Conservation (phyloP, 2,329 filamentous ascomycete genomes). For the Paecilomyces formosus region DNA sequence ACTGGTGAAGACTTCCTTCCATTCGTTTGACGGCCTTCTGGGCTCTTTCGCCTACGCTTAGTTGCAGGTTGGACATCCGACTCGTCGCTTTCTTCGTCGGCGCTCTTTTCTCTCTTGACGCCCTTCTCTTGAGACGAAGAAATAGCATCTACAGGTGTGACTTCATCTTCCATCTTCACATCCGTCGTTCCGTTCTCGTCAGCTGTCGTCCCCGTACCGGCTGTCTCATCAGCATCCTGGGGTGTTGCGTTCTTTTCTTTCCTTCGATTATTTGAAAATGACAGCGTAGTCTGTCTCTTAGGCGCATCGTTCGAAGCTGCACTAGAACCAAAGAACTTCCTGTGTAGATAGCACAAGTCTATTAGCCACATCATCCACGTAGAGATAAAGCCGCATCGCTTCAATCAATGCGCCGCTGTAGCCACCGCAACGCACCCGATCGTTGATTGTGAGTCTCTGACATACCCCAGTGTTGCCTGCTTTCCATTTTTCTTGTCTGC, state of each 20-base stretch:
- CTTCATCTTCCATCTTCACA: slow-evolving; percentile 7
- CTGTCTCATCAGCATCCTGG: neutral
- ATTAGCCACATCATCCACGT: slow-evolving; percentile 2
- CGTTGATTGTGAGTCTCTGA: slow-evolving; percentile 64
- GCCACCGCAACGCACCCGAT: slow-evolving; percentile 53
- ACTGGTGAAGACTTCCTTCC: slow-evolving; percentile 15
- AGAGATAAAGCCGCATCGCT: neutral
- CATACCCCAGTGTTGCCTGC: slow-evolving; percentile 85
- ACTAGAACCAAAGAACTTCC: slow-evolving; percentile 75
- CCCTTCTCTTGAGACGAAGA: slow-evolving; percentile 13
- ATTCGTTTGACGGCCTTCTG: slow-evolving; percentile 24
- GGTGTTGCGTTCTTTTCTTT: slow-evolving; percentile 9
- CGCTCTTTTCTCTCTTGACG: slow-evolving; percentile 32
- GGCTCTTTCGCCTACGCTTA: slow-evolving; percentile 43
- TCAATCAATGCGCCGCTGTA: slow-evolving; percentile 4
- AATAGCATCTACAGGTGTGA: slow-evolving; percentile 7
- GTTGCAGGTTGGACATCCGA: slow-evolving; percentile 54
- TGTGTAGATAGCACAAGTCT: slow-evolving; percentile 29
- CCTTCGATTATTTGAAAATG: slow-evolving; percentile 58
- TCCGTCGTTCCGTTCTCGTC: slow-evolving; percentile 9
- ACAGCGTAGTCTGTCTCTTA: slow-evolving; percentile 69
- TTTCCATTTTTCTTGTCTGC: slow-evolving; percentile 39
- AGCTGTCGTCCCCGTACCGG: neutral
- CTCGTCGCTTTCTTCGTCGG: slow-evolving; percentile 40
- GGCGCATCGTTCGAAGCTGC: slow-evolving; percentile 49